These are phyloP conservation scores for Leccinum holopus DNA, from an alignment of 1,284 basidiomycete genomes.

Conservation along the genomic window DNA sequence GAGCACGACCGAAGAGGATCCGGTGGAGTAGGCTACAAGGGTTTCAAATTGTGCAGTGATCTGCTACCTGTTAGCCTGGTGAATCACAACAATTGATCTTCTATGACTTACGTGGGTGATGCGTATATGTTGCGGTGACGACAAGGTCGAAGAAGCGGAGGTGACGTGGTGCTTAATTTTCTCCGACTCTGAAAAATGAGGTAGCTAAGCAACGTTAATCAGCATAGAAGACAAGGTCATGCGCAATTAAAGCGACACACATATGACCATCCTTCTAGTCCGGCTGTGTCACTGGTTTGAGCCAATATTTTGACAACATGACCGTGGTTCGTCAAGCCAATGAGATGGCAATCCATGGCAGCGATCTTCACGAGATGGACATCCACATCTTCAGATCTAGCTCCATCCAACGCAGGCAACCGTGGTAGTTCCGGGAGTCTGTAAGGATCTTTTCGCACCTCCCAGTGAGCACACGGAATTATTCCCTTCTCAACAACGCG, in stretches of 20 bases:
- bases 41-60: constrained; percentile 82
- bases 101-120: constrained; percentile 63
- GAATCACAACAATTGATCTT: constrained; percentile 6
- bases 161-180: constrained; percentile 45
- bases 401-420: constrained; percentile 42
- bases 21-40: constrained; percentile 81
- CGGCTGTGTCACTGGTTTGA: constrained; percentile 37
- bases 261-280: constrained; percentile 67
- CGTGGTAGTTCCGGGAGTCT: constrained; percentile 54
- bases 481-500: constrained; percentile 36
- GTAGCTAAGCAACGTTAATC: constrained; percentile 47
- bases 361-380: constrained; percentile 75
- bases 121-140: constrained; percentile 47
- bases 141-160: constrained; percentile 39
- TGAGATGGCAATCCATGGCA: constrained; percentile 60
- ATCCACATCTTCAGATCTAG: constrained; percentile 36
- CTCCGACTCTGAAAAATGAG: constrained; percentile 63
- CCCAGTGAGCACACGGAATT: constrained; percentile 64
- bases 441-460: constrained; percentile 50
- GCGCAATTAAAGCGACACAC: constrained; percentile 43
- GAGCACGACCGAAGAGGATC: constrained; percentile 61
- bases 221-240: neutral
- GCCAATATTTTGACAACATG: constrained; percentile 65
- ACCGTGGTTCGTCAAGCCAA: constrained; percentile 77
- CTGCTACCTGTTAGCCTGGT: constrained; percentile 40